Evolutionary conservation across 768 basidiomycete genomes (phyloP), one percentile per base, ranked within the genome.

Genomic region (Leccinellum luteum): DNA sequence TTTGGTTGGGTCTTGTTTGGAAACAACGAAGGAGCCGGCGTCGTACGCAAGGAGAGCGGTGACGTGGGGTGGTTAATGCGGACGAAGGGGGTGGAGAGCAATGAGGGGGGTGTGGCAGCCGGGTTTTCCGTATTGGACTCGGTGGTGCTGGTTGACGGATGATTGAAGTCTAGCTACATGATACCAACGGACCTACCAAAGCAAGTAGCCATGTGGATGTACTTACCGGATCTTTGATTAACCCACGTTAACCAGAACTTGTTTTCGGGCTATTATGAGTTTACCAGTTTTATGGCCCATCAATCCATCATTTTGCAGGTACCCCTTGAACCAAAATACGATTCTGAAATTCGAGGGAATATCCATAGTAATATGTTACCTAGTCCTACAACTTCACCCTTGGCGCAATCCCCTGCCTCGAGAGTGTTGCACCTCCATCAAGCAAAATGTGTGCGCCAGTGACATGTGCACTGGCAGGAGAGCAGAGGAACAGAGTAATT

Each of bases 1-100:
- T 99, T 92, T 69, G 94, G 96, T 1, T 92, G 90, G 80, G 83
- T 85, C 2, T 69, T 98, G 60, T 95, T 97, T 67, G 85, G 85
- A 19, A 66, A 72, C 14, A 72, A 72, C n/a, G 74, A 60, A 5
- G 60, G 60, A 0, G 10, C 68, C 10, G 74, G 73, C 5, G 66
- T 74, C 28, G 68, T 74, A 14, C 55, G 64, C 41, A 58, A 83
- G 45, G 74, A 79, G 54, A 88, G 93, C 68, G 79, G 81, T 60
- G 83, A 85, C 57, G 86, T 80, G 1, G 94, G 94, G 17, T 94
- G 91, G 81, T 66, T 98, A 66, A 80, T 97, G 50, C 75, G 94
- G 62, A 98, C 94, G 6, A 98, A 97, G 66, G 91, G 89, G 5
- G 87, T 85, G 67, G 92, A 93, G 44, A 91, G 86, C 56, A 88